phyloP scores from a whole-genome alignment of 2,329 filamentous ascomycete genomes.

The Lasiodiplodia sp. region DNA sequence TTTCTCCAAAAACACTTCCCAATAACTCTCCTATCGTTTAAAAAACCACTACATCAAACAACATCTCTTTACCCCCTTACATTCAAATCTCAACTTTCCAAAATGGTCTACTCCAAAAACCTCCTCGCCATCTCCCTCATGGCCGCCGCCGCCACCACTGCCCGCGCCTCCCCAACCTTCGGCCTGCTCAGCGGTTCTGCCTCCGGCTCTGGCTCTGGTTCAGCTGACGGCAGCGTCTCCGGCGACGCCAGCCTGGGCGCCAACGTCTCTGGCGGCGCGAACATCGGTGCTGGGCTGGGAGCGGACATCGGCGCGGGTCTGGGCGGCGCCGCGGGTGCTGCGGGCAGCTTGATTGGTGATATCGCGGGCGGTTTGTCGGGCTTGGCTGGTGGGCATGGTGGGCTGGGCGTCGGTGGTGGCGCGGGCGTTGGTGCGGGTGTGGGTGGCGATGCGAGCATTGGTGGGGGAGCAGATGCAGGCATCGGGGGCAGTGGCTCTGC shows the following conservation, averaged over 20 bases:
- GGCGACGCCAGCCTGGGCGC: neutral
- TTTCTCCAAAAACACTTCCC: neutral
- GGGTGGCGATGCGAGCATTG: neutral
- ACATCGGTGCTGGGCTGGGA: neutral
- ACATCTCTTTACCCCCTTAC: too few species aligned
- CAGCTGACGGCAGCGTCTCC: neutral
- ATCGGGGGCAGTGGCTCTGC: neutral
- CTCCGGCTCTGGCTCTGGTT: neutral
- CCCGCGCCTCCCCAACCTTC: neutral
- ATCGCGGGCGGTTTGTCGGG: slow-evolving; percentile 1
- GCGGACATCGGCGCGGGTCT: neutral
- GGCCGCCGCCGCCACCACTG: neutral
- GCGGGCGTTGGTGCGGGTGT: neutral
- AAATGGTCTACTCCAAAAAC: slow-evolving; percentile 23
- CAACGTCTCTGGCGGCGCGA: neutral
- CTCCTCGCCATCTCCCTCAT: slow-evolving; percentile 13
- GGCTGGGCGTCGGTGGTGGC: neutral
- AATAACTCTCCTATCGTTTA: neutral
- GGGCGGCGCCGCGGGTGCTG: neutral
- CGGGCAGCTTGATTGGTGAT: neutral
- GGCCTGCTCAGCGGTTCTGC: neutral
- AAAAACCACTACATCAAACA: neutral
- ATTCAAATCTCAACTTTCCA: neutral
- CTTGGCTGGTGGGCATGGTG: neutral
- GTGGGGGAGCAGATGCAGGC: neutral